These are phyloP conservation scores for Akanthomyces muscarius DNA, from an alignment of 2,329 filamentous ascomycete species.

Conservation along the genomic window DNA sequence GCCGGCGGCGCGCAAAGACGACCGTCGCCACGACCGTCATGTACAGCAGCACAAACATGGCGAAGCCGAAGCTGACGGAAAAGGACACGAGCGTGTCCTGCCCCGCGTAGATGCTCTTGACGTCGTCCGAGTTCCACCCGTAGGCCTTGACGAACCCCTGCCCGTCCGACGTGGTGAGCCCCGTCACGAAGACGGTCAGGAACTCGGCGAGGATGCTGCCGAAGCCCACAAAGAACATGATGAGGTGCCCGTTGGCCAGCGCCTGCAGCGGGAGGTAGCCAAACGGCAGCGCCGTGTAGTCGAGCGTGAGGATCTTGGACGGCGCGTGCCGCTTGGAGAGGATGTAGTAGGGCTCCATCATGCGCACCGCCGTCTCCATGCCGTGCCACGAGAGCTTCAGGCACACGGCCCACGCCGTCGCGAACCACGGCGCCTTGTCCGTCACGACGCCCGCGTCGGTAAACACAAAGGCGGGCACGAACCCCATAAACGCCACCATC, in stretches of 20 bases:
- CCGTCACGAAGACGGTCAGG: conserved; percentile 64
- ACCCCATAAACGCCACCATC: conserved; percentile 51
- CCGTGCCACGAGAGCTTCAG: conserved; percentile 67
- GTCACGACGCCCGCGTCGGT: conserved; percentile 50
- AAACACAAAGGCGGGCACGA: conserved; percentile 62
- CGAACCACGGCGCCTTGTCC: conserved; percentile 59
- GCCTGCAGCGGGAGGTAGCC: conserved; percentile 60
- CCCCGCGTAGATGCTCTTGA: conserved; percentile 42
- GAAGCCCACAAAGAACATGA: conserved; percentile 65
- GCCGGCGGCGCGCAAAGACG: conserved; percentile 59
- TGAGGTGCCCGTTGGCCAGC: conserved; percentile 58
- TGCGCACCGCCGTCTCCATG: conserved; percentile 64
- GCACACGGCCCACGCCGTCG: conserved; percentile 61
- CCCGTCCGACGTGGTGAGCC: conserved; percentile 61
- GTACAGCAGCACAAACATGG: conserved; percentile 61
- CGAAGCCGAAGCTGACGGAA: conserved; percentile 59
- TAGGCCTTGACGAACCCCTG: conserved; percentile 48
- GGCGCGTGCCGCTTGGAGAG: conserved; percentile 63
- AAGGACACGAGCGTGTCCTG: conserved; percentile 62
- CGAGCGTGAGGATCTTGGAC: conserved; percentile 61
- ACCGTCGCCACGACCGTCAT: conserved; percentile 56
- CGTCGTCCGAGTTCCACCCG: conserved; percentile 15
- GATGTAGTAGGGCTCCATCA: conserved; percentile 72
- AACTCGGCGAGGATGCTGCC: conserved; percentile 71
- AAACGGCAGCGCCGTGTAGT: conserved; percentile 70